Evolutionary conservation across 495 filamentous ascomycete genomes (phyloP).

Genomic region (Lasiosphaeria miniovina): DNA sequence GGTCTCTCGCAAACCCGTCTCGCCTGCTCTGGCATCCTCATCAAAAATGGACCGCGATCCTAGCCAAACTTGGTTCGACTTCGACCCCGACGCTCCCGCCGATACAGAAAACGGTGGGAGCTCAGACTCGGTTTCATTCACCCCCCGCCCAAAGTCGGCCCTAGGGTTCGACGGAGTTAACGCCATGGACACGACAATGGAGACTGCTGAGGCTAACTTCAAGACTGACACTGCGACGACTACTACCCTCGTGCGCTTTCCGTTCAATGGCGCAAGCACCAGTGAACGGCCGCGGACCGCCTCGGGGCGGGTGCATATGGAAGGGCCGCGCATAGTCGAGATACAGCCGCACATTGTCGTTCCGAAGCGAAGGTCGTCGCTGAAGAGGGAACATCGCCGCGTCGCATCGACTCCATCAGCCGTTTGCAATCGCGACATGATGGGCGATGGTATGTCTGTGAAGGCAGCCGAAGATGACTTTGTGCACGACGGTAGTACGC

Average conservation of each 20-base stretch:
- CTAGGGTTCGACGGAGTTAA: constrained; percentile 1
- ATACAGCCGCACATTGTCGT: constrained; percentile 20
- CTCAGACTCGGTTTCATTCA: neutral
- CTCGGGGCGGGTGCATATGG: constrained; percentile 6
- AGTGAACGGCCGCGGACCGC: constrained; percentile 19
- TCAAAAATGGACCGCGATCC: constrained; percentile 5
- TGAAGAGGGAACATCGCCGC: constrained; percentile 3
- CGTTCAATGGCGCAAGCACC: neutral
- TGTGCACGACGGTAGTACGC: neutral
- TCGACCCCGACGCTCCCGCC: constrained; percentile 21
- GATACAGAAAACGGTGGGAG: neutral
- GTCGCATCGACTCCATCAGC: neutral
- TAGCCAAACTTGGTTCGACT: constrained; percentile 33
- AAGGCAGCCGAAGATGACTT: neutral
- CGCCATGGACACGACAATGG: neutral
- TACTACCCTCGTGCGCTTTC: neutral
- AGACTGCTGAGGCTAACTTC: neutral
- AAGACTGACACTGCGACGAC: neutral
- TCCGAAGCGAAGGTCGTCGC: constrained; percentile 19
- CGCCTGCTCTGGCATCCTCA: constrained; percentile 16
- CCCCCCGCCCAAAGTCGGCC: constrained; percentile 3
- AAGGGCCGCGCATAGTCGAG: constrained; percentile 24
- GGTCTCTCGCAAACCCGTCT: constrained; percentile 19
- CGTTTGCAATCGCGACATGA: neutral
- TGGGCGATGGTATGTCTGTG: neutral